These are phyloP conservation scores for Rhododendron ferrugineum DNA, from an alignment of 148 eudicot genomes.

Conservation along the genomic window DNA sequence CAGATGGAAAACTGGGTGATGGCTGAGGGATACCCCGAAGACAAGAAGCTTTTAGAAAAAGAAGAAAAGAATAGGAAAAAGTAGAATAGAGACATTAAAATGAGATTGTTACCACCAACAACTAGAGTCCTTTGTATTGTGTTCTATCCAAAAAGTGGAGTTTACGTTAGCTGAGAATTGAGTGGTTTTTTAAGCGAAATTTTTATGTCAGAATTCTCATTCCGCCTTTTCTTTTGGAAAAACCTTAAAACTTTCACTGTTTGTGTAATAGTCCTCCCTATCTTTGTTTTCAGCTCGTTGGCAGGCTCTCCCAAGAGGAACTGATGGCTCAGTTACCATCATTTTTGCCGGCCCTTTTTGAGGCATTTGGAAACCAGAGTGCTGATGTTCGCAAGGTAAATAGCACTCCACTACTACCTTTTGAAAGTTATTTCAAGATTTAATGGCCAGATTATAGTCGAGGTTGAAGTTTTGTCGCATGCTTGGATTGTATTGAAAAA, in stretches of 20 bases:
- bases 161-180: neutral
- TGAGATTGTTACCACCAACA: neutral
- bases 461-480: neutral
- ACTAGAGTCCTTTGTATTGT: neutral
- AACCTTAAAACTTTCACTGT: neutral
- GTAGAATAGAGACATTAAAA: neutral
- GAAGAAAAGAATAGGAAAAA: neutral
- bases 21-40: neutral
- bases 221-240: neutral
- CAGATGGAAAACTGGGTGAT: neutral
- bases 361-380: constrained; percentile 94
- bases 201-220: neutral
- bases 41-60: neutral
- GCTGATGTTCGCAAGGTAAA: constrained; percentile 98
- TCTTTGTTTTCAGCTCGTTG: constrained; percentile 59
- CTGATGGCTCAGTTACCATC: constrained; percentile 76
- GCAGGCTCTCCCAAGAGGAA: constrained; percentile 86
- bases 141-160: neutral
- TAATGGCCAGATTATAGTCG: neutral
- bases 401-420: neutral
- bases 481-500: neutral
- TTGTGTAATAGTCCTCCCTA: neutral
- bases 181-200: neutral
- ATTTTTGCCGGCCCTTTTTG: constrained; percentile 89
- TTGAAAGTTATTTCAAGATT: neutral